Base-by-base conservation (phyloP, 495 filamentous ascomycete species). In the Pyronema omphalodes region DNA sequence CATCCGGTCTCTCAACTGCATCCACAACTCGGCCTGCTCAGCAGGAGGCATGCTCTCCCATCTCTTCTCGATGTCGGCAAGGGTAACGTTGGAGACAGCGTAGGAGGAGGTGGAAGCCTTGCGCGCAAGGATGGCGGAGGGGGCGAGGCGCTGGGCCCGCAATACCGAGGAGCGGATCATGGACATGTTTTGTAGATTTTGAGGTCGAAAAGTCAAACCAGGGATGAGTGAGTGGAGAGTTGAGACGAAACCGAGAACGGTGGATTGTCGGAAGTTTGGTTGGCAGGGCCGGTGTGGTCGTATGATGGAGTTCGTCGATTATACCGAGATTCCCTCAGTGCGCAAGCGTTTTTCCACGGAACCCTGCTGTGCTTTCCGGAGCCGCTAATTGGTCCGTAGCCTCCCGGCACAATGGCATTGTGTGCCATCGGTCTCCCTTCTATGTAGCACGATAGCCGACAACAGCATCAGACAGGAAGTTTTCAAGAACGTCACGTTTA, bases 21-120 rank as follows among this genome's bases (percentile, higher is more conserved):
- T 98, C 89, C 89, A 98, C 61, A 98, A 72, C 67, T 96, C 91
- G 56, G 93, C 91, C 79, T 98, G 91, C 78, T 98, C 91, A 74
- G 93, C 85, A 54, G 88, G 86, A 37, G 87, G 88, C 84, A 98
- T 84, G 54, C 68, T 76, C 74, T 98, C 91, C 91, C 91, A 98
- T 71, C 91, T 76, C 84, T 94, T 96, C 81, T 98, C 91, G 67
- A 98, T 95, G 72, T 93, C 82, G 69, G 86, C 84, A 57, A 98
- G 80, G 34, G 88, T 94, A 61, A 93, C 91, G 74, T 95, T 98
- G 58, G 87, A 85, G 72, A 98, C 91, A 65, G 91, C 88, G 69
- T 94, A 88, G 47, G 81, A 82, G 61, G 77, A 74, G 54, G 76
- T 76, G 54, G 67, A 58, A 33, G 60, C 61, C 41, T 65, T 60